Conservation (phyloP, 2,329 filamentous ascomycete genomes). For the Penicillium sp. region DNA sequence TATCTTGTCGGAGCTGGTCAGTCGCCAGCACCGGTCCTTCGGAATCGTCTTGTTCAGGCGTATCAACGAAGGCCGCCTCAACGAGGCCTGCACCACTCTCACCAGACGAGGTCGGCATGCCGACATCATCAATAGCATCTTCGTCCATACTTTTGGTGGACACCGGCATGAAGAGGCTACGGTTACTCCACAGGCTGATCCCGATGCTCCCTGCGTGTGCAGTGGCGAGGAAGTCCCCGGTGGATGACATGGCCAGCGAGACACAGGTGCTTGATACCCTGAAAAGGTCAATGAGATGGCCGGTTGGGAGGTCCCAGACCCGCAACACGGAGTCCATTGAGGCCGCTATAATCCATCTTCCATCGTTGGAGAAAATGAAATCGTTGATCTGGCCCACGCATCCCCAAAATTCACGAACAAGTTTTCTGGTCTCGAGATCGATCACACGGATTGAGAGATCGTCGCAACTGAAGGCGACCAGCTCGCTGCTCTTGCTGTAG, state of each 20-base stretch:
- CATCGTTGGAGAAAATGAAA: slow-evolving; percentile 85
- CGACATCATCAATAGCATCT: slow-evolving; percentile 61
- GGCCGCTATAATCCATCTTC: slow-evolving; percentile 86
- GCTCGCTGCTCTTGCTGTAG: slow-evolving; percentile 76
- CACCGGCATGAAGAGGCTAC: slow-evolving; percentile 81
- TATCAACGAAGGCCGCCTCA: slow-evolving; percentile 66
- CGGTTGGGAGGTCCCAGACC: slow-evolving; percentile 93
- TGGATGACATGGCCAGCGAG: slow-evolving; percentile 78
- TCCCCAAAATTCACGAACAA: slow-evolving; percentile 89
- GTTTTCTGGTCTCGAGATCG: slow-evolving; percentile 82
- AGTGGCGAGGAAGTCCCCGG: slow-evolving; percentile 91
- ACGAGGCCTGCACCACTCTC: slow-evolving; percentile 73
- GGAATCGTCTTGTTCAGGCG: slow-evolving; percentile 45
- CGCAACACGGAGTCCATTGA: slow-evolving; percentile 75
- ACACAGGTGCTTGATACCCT: slow-evolving; percentile 73
- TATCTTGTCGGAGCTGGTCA: slow-evolving; percentile 74
- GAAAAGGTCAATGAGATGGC: slow-evolving; percentile 91
- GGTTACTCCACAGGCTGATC: slow-evolving; percentile 95
- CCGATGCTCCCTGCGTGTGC: slow-evolving; percentile 77
- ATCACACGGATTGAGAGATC: slow-evolving; percentile 84
- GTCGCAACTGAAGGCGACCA: slow-evolving; percentile 83
- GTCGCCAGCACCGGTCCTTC: slow-evolving; percentile 54
- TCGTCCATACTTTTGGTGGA: slow-evolving; percentile 81
- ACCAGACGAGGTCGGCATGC: slow-evolving; percentile 71
- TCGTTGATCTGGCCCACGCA: slow-evolving; percentile 70